Conservation (phyloP, 164 flowering plant species). For the Cinnamomum micranthum region DNA sequence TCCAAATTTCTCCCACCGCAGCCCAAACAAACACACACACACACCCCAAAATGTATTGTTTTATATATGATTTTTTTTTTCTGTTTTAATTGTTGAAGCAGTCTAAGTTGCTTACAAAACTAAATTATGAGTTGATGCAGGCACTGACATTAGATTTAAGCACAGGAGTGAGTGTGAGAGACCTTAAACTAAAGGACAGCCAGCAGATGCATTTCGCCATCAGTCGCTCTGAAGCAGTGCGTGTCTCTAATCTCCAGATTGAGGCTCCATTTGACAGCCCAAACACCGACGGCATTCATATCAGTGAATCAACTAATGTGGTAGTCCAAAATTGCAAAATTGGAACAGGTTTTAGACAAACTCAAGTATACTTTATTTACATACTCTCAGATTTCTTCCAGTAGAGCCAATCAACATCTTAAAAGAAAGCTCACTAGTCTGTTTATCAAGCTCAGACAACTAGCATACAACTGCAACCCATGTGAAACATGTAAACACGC, state of each 20-base stretch:
- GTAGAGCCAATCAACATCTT: not conserved
- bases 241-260: slow-evolving; percentile 43
- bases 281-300: slow-evolving; percentile 97
- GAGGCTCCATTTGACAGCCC: slow-evolving; percentile 89
- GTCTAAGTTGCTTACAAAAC: not conserved
- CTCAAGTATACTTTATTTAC: not conserved
- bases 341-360: slow-evolving; percentile 69
- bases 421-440: not conserved
- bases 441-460: not conserved
- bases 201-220: slow-evolving; percentile 88
- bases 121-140: slow-evolving; percentile 33
- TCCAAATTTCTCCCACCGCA: no score
- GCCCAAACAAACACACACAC: no score
- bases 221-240: slow-evolving; percentile 50
- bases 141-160: slow-evolving; percentile 88
- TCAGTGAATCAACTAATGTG: slow-evolving; percentile 70
- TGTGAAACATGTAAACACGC: not conserved
- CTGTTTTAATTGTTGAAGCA: not conserved
- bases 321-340: slow-evolving; percentile 66
- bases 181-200: slow-evolving; percentile 71
- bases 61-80: no score
- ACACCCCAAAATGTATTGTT: no score
- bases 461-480: not conserved
- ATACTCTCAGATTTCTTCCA: not conserved
- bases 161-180: slow-evolving; percentile 57